Evolutionary conservation across 2,329 filamentous ascomycete species (phyloP).

Genomic region (Orbilia blumenaviensis): DNA sequence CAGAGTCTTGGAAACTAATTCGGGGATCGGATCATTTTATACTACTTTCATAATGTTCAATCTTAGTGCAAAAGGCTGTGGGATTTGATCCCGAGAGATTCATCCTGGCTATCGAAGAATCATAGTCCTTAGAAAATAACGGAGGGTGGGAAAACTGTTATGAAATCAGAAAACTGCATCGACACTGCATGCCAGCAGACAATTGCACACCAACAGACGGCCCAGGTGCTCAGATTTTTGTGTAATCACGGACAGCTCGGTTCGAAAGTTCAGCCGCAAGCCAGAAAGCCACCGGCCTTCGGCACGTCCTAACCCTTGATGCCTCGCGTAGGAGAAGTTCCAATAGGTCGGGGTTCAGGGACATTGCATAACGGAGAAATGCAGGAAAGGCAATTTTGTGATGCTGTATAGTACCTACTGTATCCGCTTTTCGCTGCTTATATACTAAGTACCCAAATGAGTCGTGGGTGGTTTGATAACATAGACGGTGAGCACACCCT

Average conservation of each 20-base stretch:
- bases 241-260: not conserved
- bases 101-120: not conserved
- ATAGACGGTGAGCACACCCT: not conserved
- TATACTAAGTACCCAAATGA: too few species aligned
- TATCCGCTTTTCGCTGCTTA: not conserved
- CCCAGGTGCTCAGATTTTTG: not conserved
- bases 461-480: not conserved
- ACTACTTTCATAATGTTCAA: not conserved
- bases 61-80: not conserved
- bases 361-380: not conserved
- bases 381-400: not conserved
- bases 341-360: constrained; percentile 8
- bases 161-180: not conserved
- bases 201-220: not conserved
- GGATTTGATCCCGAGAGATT: not conserved
- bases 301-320: not conserved
- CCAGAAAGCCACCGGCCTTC: constrained; percentile 9
- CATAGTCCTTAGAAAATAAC: not conserved
- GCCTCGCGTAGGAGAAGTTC: constrained; percentile 17
- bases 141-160: not conserved
- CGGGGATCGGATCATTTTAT: not conserved
- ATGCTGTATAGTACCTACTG: not conserved
- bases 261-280: constrained; percentile 34
- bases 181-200: not conserved
- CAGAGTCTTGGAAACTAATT: not conserved